phyloP scores from a whole-genome alignment of 148 eudicot genomes.

The Amaranthus hypochondriacus region DNA sequence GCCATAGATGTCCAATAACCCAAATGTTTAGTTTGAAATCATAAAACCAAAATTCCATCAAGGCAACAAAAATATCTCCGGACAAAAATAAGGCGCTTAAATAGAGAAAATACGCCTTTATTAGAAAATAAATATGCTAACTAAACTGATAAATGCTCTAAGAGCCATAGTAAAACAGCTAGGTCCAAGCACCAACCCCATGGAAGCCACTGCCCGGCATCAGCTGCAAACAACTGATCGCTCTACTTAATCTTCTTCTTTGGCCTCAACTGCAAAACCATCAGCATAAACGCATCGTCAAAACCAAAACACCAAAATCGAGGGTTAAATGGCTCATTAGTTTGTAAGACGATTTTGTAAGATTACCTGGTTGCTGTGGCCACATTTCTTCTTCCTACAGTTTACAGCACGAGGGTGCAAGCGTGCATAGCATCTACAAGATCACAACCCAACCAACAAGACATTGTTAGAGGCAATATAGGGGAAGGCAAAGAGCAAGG shows the following conservation, averaged over 20 bases:
- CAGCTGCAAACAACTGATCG: slow-evolving; percentile 7
- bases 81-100: too few relatives aligned
- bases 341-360: too few relatives aligned
- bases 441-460: neutral
- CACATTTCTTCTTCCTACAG: slow-evolving; percentile 50
- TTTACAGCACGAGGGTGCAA: slow-evolving; percentile 47
- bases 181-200: neutral
- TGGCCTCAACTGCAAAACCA: slow-evolving; percentile 39
- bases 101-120: too few relatives aligned
- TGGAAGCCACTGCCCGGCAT: slow-evolving; percentile 1
- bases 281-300: neutral
- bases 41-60: too few relatives aligned
- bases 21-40: too few relatives aligned
- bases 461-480: too few relatives aligned
- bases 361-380: slow-evolving; percentile 47
- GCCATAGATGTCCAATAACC: too few relatives aligned
- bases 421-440: slow-evolving; percentile 40
- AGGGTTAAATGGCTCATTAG: too few relatives aligned
- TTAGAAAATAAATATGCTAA: too few relatives aligned
- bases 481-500: too few relatives aligned
- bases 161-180: slow-evolving; percentile 17
- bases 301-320: neutral
- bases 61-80: too few relatives aligned
- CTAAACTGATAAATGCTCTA: neutral
- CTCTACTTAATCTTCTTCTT: slow-evolving; percentile 50